Evolutionary conservation across 208 protist species (phyloP).

Genomic region (Trypanosoma grayi): DNA sequence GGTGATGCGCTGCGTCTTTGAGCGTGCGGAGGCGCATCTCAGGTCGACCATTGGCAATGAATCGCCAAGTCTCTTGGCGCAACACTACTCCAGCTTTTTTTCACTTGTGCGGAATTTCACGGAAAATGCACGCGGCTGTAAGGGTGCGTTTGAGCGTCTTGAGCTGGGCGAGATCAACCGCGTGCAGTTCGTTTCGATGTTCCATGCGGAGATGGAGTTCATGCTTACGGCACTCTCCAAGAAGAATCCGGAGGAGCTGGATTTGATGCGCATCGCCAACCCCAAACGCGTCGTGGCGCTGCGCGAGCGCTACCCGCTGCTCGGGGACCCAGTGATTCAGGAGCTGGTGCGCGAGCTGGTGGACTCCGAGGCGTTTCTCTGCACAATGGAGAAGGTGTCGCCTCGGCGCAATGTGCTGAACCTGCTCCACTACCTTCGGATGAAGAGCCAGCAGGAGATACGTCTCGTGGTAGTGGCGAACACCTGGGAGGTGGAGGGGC

Average conservation of each 20-base stretch:
- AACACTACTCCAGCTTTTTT: slow-evolving; percentile 74
- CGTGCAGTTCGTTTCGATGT: slow-evolving; percentile 54
- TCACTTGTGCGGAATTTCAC: slow-evolving; percentile 65
- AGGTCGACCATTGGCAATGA: slow-evolving; percentile 30
- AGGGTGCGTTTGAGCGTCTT: slow-evolving; percentile 57
- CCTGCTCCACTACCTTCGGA: slow-evolving; percentile 71
- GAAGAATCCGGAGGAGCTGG: slow-evolving; percentile 62
- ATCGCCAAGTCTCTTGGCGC: slow-evolving; percentile 47
- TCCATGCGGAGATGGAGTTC: slow-evolving; percentile 51
- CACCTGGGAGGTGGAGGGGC: slow-evolving; percentile 73
- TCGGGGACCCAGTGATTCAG: slow-evolving; percentile 65
- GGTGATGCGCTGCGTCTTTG: slow-evolving; percentile 74
- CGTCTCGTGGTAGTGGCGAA: slow-evolving; percentile 72
- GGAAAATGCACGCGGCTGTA: slow-evolving; percentile 43
- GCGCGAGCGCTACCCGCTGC: slow-evolving; percentile 57
- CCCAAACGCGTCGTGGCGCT: slow-evolving; percentile 47
- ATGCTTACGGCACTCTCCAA: slow-evolving; percentile 59
- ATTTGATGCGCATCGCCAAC: slow-evolving; percentile 49
- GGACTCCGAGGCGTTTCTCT: slow-evolving; percentile 68
- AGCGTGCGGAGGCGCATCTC: slow-evolving; percentile 55
- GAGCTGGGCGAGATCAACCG: slow-evolving; percentile 76
- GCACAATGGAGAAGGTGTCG: slow-evolving; percentile 70
- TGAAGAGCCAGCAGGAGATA: slow-evolving; percentile 78
- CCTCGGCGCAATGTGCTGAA: slow-evolving; percentile 81
- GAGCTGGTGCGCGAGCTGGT: slow-evolving; percentile 56